Evolutionary conservation across 306 rosid species (phyloP), one percentile per base, ranked within the genome.

Genomic region (Casuarina cunninghamiana): DNA sequence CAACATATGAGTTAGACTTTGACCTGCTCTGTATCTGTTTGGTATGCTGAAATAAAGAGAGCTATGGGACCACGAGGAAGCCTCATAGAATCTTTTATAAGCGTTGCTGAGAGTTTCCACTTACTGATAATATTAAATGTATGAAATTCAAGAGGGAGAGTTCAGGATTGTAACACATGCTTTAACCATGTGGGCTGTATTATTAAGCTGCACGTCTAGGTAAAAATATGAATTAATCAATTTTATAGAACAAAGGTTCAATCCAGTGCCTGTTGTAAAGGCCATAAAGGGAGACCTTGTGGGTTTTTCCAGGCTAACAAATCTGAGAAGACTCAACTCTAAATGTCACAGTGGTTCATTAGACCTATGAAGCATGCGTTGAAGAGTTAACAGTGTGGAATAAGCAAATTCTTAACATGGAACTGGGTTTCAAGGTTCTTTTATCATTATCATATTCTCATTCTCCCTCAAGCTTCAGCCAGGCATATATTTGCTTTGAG

Each of bases 321-420:
- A 43, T 9, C 4, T 66, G 49, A 66, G 5, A 42, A 66, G 71
- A 66, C 42, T 67, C 71, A 42, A 48, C 71, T 67, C 50, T 42
- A 7, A 12, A n/a, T 67, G 71, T 16, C 50, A 67, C 42, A 21
- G 42, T 3, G 35, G 4, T 67, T 67, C 71, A 8, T 50, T 67
- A 17, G 35, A 42, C 26, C 68, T 37, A 10, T 43, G 19, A 55
- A 12, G 17, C 7, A 21, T 17, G 26, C 3, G 71, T n/a, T 42
- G 38, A 21, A 43, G 10, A n/a, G 32, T 67, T 42, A 17, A 67
- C 48, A 67, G 35, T 37, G 43, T 62, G 21, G 44, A 12, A 62
- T 67, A 42, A 58, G 37, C 9, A 67, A 41, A 6, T 42, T 3
- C 19, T 67, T 9, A 42, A n/a, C 50, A 42, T 4, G 71, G 7